Evolutionary conservation across 306 rosid genomes (phyloP).

Genomic region (Quercus robur): DNA sequence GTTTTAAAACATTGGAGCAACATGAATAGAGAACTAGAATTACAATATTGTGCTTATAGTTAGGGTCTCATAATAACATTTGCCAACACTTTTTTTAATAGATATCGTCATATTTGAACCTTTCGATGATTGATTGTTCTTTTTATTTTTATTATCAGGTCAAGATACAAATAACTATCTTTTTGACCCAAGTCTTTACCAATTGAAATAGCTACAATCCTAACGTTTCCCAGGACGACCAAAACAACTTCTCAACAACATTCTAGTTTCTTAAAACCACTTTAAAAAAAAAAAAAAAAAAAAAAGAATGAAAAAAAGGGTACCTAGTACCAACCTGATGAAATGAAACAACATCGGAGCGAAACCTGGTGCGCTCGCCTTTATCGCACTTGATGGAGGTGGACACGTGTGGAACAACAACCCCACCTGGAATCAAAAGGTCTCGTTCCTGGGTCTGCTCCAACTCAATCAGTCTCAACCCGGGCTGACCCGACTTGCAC

Average conservation of each 20-base stretch:
- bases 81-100: neutral
- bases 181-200: too few species aligned
- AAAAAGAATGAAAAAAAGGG: neutral
- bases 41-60: neutral
- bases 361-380: slow-evolving; percentile 80
- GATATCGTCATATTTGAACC: too few species aligned
- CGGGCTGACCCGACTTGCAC: slow-evolving; percentile 40
- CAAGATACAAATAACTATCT: too few species aligned
- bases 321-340: slow-evolving; percentile 38
- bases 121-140: too few species aligned
- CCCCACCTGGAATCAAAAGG: slow-evolving; percentile 64
- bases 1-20: neutral
- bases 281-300: too few species aligned
- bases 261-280: neutral
- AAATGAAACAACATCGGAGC: slow-evolving; percentile 71
- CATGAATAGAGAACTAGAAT: neutral
- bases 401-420: slow-evolving; percentile 49
- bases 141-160: too few species aligned
- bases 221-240: neutral
- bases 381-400: slow-evolving; percentile 74
- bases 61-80: neutral
- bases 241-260: neutral
- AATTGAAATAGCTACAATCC: too few species aligned
- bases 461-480: slow-evolving; percentile 49
- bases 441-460: slow-evolving; percentile 46